Evolutionary conservation across 2,329 filamentous ascomycete species (phyloP).

Genomic region (Teratosphaeria nubilosa): DNA sequence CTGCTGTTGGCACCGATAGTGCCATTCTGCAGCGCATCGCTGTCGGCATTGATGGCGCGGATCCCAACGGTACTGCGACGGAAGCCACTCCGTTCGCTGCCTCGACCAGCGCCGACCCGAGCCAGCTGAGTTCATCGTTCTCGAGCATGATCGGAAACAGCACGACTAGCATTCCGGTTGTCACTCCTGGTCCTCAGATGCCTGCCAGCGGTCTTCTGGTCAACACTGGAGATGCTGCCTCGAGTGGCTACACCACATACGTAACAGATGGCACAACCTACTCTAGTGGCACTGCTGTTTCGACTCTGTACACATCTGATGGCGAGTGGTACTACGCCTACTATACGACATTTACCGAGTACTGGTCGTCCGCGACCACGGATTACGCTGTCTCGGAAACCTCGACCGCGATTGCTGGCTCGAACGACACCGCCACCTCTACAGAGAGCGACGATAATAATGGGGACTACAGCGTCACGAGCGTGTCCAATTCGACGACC

Average conservation of each 20-base stretch:
- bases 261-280: conserved; percentile 21
- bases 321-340: conserved; percentile 22
- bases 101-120: conserved; percentile 7
- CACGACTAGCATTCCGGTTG: conserved; percentile 19
- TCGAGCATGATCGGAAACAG: conserved; percentile 18
- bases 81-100: conserved; percentile 14
- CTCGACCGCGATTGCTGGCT: conserved; percentile 10
- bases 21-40: conserved; percentile 21
- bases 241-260: conserved; percentile 19
- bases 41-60: conserved; percentile 14
- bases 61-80: conserved; percentile 15
- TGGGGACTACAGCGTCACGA: conserved; percentile 12
- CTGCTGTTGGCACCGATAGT: conserved; percentile 17
- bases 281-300: conserved; percentile 20
- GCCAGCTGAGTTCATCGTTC: conserved; percentile 17
- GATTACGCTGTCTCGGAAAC: conserved; percentile 12
- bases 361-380: conserved; percentile 21
- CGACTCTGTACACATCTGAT: conserved; percentile 15
- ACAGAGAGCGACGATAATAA: conserved; percentile 6
- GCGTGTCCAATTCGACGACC: conserved; percentile 9
- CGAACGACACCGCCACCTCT: conserved; percentile 8
- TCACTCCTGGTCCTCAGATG: conserved; percentile 18
- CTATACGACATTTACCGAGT: conserved; percentile 18
- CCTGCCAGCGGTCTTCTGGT: conserved; percentile 13
- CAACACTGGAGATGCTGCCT: conserved; percentile 5